These are phyloP conservation scores for Hemileccinum rubropunctum DNA, from an alignment of 768 basidiomycete species.

Conservation along the genomic window DNA sequence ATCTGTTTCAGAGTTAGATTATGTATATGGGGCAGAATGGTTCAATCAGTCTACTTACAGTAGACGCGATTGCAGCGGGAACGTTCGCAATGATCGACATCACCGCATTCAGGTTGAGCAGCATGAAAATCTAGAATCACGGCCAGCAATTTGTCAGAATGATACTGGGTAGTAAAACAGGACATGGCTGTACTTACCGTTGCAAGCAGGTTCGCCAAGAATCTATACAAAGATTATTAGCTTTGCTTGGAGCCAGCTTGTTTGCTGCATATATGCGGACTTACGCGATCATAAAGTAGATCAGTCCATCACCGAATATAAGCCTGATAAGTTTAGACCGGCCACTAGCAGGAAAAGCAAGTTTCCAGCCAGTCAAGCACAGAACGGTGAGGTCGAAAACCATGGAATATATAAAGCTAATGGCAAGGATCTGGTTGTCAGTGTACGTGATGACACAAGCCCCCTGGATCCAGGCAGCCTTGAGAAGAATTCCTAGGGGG, in stretches of 20 bases:
- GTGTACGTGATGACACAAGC: slow-evolving; percentile 61
- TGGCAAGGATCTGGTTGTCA: slow-evolving; percentile 56
- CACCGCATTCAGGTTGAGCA: slow-evolving; percentile 65
- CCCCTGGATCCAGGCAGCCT: slow-evolving; percentile 50
- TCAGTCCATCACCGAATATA: slow-evolving; percentile 70
- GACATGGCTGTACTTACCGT: slow-evolving; percentile 31
- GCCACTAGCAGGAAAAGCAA: slow-evolving; percentile 44
- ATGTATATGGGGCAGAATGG: neutral
- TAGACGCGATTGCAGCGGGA: slow-evolving; percentile 67
- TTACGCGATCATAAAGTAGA: slow-evolving; percentile 71
- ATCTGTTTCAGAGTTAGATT: slow-evolving; percentile 42
- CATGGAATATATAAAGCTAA: slow-evolving; percentile 75
- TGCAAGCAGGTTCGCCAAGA: slow-evolving; percentile 63
- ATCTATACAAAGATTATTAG: slow-evolving; percentile 37
- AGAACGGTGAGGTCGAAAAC: slow-evolving; percentile 65
- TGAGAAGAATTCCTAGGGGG: slow-evolving; percentile 51
- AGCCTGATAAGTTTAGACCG: slow-evolving; percentile 58
- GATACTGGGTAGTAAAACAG: neutral
- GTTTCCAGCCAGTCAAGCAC: slow-evolving; percentile 58
- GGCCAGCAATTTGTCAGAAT: neutral
- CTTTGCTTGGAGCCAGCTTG: neutral
- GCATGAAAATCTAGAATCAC: slow-evolving; percentile 49
- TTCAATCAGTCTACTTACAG: slow-evolving; percentile 37
- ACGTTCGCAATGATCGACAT: slow-evolving; percentile 76
- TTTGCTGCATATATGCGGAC: slow-evolving; percentile 24